Evolutionary conservation across 257 asterid species (phyloP).

Genomic region (Scutellaria minor): DNA sequence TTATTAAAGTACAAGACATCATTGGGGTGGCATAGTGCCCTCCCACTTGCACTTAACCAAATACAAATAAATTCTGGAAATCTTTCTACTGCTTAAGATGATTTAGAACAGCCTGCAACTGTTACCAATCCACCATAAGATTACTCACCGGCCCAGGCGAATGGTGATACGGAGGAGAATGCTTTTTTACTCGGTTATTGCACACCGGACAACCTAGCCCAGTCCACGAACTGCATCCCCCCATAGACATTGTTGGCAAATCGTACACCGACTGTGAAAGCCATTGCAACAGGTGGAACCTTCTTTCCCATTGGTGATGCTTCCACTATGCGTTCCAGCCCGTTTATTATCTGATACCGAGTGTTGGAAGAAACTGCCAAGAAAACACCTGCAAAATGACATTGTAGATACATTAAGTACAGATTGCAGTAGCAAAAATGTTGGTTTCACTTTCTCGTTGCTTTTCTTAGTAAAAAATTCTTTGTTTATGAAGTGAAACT

Average conservation of each 20-base stretch:
- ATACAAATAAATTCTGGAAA: background rate
- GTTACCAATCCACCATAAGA: background rate
- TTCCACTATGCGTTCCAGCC: conserved; percentile 85
- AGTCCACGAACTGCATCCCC: conserved; percentile 98
- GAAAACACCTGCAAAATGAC: conserved; percentile 64
- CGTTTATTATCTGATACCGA: conserved; percentile 87
- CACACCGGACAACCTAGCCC: conserved; percentile 94
- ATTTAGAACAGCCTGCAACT: background rate
- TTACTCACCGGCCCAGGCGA: too few relatives aligned
- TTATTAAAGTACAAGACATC: background rate
- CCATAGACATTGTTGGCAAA: conserved; percentile 92
- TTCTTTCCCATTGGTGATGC: conserved; percentile 75
- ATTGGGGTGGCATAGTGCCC: background rate
- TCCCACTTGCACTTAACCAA: background rate
- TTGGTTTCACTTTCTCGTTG: background rate
- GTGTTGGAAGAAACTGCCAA: conserved; percentile 95
- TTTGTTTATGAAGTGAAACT: background rate
- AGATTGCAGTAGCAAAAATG: background rate
- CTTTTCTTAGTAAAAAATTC: conserved; percentile 13
- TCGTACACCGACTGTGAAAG: conserved; percentile 89
- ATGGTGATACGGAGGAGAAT: background rate
- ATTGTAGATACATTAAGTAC: background rate
- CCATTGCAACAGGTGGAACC: conserved; percentile 79
- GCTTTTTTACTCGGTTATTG: conserved; percentile 42
- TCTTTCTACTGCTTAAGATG: background rate